These are phyloP conservation scores for Volvariella volvacea DNA, from an alignment of 1,284 basidiomycete genomes.

Conservation along the genomic window DNA sequence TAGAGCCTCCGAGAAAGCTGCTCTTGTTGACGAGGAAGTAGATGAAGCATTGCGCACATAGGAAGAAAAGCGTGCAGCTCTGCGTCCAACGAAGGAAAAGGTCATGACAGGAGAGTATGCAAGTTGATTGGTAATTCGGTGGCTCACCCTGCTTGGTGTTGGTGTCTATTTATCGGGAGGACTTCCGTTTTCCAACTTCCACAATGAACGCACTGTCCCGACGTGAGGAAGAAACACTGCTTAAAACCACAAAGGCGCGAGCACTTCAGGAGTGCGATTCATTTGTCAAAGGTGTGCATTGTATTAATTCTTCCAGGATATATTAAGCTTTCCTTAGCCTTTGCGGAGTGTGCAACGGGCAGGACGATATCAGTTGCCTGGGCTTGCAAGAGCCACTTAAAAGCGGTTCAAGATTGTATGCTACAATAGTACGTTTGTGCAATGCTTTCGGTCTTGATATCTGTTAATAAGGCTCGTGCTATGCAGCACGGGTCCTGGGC, in stretches of 20 bases:
- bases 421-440: slow-evolving; percentile 60
- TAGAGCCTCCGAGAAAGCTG: slow-evolving; percentile 52
- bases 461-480: slow-evolving; percentile 7
- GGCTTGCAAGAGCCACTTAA: slow-evolving; percentile 70
- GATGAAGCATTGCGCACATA: slow-evolving; percentile 20
- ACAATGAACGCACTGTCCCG: slow-evolving; percentile 81
- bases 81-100: too few relatives aligned
- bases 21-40: slow-evolving; percentile 37
- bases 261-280: slow-evolving; percentile 77
- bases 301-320: slow-evolving; percentile 2
- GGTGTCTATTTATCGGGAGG: too few relatives aligned
- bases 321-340: slow-evolving; percentile 42
- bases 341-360: slow-evolving; percentile 78
- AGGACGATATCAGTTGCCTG: slow-evolving; percentile 81
- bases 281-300: slow-evolving; percentile 60
- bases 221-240: slow-evolving; percentile 80
- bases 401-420: slow-evolving; percentile 75
- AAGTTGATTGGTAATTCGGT: too few relatives aligned
- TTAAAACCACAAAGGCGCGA: slow-evolving; percentile 75
- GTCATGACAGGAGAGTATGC: too few relatives aligned
- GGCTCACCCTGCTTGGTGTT: too few relatives aligned
- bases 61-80: too few relatives aligned
- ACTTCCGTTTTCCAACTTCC: too few relatives aligned
- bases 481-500: slow-evolving; percentile 60
- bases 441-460: slow-evolving; percentile 1